These are phyloP conservation scores for Fraxinus sp. DNA, from an alignment of 305 asterid species.

Conservation along the genomic window DNA sequence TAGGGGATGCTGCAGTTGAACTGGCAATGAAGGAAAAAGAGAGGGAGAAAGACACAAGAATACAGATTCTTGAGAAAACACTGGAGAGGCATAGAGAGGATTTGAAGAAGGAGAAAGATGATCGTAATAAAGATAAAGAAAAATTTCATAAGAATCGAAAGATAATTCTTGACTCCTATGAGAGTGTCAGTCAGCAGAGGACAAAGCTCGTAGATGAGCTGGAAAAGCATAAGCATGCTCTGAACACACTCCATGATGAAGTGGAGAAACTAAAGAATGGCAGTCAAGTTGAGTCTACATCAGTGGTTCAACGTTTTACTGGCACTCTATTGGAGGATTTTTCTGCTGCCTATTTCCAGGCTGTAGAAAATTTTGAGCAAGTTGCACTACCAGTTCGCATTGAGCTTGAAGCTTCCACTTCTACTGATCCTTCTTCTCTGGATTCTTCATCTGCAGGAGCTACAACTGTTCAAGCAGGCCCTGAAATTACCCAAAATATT, in stretches of 20 bases:
- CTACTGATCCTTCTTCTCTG: constrained; percentile 39
- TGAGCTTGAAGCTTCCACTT: constrained; percentile 41
- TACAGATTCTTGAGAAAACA: constrained; percentile 72
- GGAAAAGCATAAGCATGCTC: constrained; percentile 68
- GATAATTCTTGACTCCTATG: constrained; percentile 45
- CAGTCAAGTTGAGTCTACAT: constrained; percentile 49
- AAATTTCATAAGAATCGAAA: constrained; percentile 40
- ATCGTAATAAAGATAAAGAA: constrained; percentile 52
- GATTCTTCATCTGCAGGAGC: constrained; percentile 42
- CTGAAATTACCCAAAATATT: constrained; percentile 29
- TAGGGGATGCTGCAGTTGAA: constrained; percentile 60
- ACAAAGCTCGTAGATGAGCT: constrained; percentile 53
- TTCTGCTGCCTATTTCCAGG: constrained; percentile 59
- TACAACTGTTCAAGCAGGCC: constrained; percentile 38
- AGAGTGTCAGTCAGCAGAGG: constrained; percentile 39
- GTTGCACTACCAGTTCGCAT: constrained; percentile 41
- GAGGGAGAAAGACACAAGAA: constrained; percentile 70
- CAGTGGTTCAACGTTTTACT: constrained; percentile 40
- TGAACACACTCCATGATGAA: constrained; percentile 57
- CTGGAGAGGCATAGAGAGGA: constrained; percentile 62
- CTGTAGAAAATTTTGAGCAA: constrained; percentile 68
- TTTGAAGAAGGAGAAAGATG: constrained; percentile 64
- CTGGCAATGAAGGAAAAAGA: constrained; percentile 63
- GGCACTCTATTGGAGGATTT: constrained; percentile 57
- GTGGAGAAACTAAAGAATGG: constrained; percentile 59